Conservation (phyloP, 768 basidiomycete genomes). For the Wakefieldia striispora region DNA sequence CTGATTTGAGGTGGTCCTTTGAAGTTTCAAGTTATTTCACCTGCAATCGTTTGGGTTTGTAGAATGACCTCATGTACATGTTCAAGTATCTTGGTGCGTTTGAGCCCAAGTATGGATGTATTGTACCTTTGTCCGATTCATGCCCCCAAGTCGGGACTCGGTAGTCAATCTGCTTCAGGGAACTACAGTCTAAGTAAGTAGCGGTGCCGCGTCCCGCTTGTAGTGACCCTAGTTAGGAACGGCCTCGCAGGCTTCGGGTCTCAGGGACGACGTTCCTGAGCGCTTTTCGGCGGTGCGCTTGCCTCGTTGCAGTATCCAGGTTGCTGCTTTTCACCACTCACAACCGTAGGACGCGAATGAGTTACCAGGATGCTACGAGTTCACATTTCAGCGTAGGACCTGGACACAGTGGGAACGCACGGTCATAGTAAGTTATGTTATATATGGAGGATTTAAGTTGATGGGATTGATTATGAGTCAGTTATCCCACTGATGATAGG, state of each 20-base stretch:
- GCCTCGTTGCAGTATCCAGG: neutral
- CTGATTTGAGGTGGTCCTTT: constrained; percentile 2
- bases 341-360: constrained; percentile 9
- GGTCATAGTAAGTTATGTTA: constrained; percentile 2
- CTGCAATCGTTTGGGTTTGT: constrained; percentile 16
- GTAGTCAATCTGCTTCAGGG: too few relatives aligned
- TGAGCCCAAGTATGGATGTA: neutral
- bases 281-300: neutral
- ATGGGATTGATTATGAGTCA: neutral
- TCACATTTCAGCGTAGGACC: neutral
- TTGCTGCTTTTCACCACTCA: neutral
- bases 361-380: neutral
- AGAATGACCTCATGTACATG: constrained; percentile 2
- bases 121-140: neutral
- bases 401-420: neutral
- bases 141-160: too few relatives aligned
- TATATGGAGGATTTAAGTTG: neutral
- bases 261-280: neutral
- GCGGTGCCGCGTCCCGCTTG: too few relatives aligned
- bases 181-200: too few relatives aligned
- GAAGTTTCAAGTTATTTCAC: neutral
- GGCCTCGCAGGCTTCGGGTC: too few relatives aligned
- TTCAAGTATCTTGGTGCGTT: neutral
- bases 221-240: too few relatives aligned
- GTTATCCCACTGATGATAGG: constrained; percentile 2